Percentiles rank a stretch among this genome's conserved stretches.
Conservation (phyloP, 139 green algal genomes). For the Picochlorum sp. region DNA sequence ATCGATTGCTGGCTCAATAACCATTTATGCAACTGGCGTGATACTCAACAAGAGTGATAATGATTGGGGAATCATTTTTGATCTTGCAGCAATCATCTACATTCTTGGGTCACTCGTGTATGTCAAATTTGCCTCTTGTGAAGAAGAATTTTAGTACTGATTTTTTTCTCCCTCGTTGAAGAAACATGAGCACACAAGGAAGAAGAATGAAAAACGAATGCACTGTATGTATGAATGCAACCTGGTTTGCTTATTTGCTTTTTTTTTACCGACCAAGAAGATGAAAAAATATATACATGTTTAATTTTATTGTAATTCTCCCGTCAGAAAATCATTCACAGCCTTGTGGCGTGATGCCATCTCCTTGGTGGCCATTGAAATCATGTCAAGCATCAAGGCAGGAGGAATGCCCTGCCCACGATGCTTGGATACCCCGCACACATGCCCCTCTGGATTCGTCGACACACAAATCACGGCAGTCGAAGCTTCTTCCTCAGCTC, state of each 20-base stretch:
- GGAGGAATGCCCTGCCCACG: slow-evolving; percentile 13
- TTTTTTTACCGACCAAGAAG: too few species aligned
- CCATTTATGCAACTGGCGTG: slow-evolving; percentile 45
- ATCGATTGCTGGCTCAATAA: slow-evolving; percentile 44
- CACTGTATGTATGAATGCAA: not conserved
- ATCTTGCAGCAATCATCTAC: slow-evolving; percentile 44
- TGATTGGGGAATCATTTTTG: slow-evolving; percentile 52
- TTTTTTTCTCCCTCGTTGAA: not conserved
- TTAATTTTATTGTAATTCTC: not conserved
- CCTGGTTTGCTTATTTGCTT: too few species aligned
- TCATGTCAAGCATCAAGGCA: slow-evolving; percentile 23
- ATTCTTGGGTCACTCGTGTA: slow-evolving; percentile 38
- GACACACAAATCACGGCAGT: slow-evolving; percentile 25
- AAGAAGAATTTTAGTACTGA: slow-evolving; percentile 57
- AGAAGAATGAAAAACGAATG: not conserved
- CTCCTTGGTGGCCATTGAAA: slow-evolving; percentile 17
- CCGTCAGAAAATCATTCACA: slow-evolving; percentile 1
- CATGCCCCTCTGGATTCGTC: slow-evolving; percentile 13
- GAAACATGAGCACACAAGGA: not conserved
- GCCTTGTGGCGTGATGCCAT: slow-evolving; percentile 12
- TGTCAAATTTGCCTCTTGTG: slow-evolving; percentile 32
- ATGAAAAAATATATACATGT: too few species aligned
- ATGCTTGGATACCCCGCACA: slow-evolving; percentile 35
- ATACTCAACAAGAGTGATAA: slow-evolving; percentile 39
- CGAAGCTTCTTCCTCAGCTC: slow-evolving; percentile 7